These are phyloP conservation scores for Peronospora belbahrii DNA, from an alignment of 352 stramenopile genomes.

Conservation along the genomic window DNA sequence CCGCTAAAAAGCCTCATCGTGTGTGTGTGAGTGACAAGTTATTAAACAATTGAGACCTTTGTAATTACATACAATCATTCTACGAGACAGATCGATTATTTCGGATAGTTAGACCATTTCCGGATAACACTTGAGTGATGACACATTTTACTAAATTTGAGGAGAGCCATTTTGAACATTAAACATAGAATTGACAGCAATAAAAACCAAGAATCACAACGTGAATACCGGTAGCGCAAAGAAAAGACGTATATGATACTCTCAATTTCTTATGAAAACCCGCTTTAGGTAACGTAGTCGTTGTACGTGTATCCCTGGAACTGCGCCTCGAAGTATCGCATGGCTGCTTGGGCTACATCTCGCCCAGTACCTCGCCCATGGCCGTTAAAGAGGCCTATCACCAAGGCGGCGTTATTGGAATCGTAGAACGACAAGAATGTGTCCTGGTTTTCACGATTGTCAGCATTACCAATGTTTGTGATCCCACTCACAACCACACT, in stretches of 20 bases:
- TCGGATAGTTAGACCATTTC: too few relatives aligned
- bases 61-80: slow-evolving; percentile 7
- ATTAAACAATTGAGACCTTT: slow-evolving; percentile 9
- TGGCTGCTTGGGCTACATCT: slow-evolving; percentile 54
- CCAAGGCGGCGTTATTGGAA: slow-evolving; percentile 26
- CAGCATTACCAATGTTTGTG: slow-evolving; percentile 47
- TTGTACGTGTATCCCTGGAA: slow-evolving; percentile 38
- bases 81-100: too few relatives aligned
- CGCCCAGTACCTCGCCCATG: slow-evolving; percentile 74
- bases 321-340: slow-evolving; percentile 53
- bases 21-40: not conserved
- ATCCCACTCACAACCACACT: slow-evolving; percentile 37
- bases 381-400: slow-evolving; percentile 81
- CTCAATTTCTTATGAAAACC: too few relatives aligned
- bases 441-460: slow-evolving; percentile 80
- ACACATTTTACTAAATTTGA: too few relatives aligned
- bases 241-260: too few relatives aligned
- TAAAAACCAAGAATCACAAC: too few relatives aligned
- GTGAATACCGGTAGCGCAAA: too few relatives aligned
- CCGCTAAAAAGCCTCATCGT: slow-evolving; percentile 15
- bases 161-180: too few relatives aligned
- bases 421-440: slow-evolving; percentile 72
- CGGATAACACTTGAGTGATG: too few relatives aligned
- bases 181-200: too few relatives aligned
- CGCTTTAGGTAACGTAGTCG: too few relatives aligned